Evolutionary conservation across 495 filamentous ascomycete species (phyloP).

Genomic region (Lineolata rhizophorae): DNA sequence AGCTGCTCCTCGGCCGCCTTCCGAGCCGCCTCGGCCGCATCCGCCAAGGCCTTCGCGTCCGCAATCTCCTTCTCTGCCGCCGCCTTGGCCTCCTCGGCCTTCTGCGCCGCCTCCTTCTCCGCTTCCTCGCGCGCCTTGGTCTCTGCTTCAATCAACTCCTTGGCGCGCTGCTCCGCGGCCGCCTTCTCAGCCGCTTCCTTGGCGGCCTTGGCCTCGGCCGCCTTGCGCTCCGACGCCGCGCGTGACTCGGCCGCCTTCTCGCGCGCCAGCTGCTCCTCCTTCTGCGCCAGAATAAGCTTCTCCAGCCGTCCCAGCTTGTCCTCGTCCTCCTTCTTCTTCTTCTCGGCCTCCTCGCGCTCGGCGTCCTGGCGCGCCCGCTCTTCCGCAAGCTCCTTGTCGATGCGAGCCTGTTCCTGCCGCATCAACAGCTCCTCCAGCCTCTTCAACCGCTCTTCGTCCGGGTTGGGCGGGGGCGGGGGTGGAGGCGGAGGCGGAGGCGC

Average conservation of each 20-base stretch:
- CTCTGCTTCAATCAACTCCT: slow-evolving; percentile 18
- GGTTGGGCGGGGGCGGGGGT: slow-evolving; percentile 1
- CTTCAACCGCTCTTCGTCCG: slow-evolving; percentile 4
- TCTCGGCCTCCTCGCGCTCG: slow-evolving; percentile 4
- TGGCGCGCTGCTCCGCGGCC: slow-evolving; percentile 21
- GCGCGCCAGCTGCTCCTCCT: slow-evolving; percentile 12
- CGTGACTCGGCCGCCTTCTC: slow-evolving; percentile 9
- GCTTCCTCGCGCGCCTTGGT: slow-evolving; percentile 5
- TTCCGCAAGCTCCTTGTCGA: slow-evolving; percentile 10
- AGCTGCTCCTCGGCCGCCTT: slow-evolving; percentile 27
- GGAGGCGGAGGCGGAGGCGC: slow-evolving; percentile 7
- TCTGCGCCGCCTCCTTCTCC: slow-evolving; percentile 10
- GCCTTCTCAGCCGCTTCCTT: slow-evolving; percentile 14
- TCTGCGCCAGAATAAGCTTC: slow-evolving; percentile 16
- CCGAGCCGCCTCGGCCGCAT: slow-evolving; percentile 21
- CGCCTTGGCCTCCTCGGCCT: slow-evolving; percentile 12
- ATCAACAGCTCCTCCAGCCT: slow-evolving; percentile 6
- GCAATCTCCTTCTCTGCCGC: slow-evolving; percentile 9
- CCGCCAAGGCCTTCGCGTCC: slow-evolving; percentile 10
- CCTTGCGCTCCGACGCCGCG: slow-evolving; percentile 6
- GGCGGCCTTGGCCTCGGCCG: slow-evolving; percentile 16
- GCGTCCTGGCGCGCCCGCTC: slow-evolving; percentile 6
- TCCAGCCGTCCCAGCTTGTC: slow-evolving; percentile 14
- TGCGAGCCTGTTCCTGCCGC: slow-evolving; percentile 2
- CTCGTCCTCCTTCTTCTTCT: slow-evolving; percentile 13